Evolutionary conservation across 768 basidiomycete species (phyloP).

Genomic region (Lactifluus piperatus): DNA sequence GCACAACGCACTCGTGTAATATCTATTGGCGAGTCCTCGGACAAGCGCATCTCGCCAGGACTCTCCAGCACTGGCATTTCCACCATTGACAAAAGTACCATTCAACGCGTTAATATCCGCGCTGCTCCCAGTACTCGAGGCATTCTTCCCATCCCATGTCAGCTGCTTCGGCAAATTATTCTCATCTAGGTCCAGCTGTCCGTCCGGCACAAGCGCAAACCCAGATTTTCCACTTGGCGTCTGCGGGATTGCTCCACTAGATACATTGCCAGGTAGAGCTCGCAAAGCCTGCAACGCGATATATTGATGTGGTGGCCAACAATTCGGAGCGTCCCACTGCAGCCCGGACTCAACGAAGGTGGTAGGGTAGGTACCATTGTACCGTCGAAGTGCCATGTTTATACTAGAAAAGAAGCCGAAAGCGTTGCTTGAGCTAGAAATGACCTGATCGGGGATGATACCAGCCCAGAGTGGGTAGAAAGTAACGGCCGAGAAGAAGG

Average conservation of each 20-base stretch:
- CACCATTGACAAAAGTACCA: constrained; percentile 57
- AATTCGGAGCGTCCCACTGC: constrained; percentile 88
- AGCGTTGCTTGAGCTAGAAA: constrained; percentile 46
- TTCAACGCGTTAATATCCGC: constrained; percentile 54
- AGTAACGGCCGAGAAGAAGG: constrained; percentile 61
- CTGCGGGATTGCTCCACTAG: constrained; percentile 45
- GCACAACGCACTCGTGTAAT: constrained; percentile 74
- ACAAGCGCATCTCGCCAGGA: constrained; percentile 56
- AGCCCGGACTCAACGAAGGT: constrained; percentile 72
- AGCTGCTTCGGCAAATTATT: constrained; percentile 62
- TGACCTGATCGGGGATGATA: constrained; percentile 69
- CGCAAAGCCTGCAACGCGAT: constrained; percentile 71
- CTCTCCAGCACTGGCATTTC: constrained; percentile 49
- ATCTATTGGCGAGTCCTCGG: constrained; percentile 78
- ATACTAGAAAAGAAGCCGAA: constrained; percentile 67
- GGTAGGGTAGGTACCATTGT: constrained; percentile 79
- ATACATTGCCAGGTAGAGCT: constrained; percentile 64
- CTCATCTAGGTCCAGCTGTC: constrained; percentile 78
- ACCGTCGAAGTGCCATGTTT: constrained; percentile 72
- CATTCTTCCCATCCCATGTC: constrained; percentile 36
- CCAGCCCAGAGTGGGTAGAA: constrained; percentile 86
- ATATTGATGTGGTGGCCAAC: constrained; percentile 84
- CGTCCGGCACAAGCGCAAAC: constrained; percentile 61
- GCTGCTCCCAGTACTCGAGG: constrained; percentile 41
- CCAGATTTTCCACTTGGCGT: constrained; percentile 44